Evolutionary conservation across 805 yeast genomes (phyloP), one percentile per base, ranked within the genome.

Genomic region (Candida maris): DNA sequence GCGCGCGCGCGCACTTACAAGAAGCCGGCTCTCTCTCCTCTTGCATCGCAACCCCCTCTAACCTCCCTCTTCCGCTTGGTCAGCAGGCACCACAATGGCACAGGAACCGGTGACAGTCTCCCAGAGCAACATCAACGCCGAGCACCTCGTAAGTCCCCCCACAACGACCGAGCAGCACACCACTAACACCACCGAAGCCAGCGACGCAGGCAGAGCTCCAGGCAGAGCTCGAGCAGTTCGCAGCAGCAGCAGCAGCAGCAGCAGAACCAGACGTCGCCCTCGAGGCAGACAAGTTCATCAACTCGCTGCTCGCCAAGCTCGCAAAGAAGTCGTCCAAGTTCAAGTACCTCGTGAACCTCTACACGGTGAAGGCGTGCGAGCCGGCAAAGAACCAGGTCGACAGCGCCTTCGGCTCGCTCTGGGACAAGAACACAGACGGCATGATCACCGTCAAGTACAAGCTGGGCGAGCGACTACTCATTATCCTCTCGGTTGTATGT

Each of bases 341-440:
- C 54, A 80, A 79, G 54, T 79, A 75, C 54, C 49, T 79, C 27
- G 68, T 75, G 10, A 71, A 68, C 29, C 51, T 67, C 3, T 68
- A 76, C 15, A 45, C 48, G 2, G 41, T 77, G 10, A 47, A 44
- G 7, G 42, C 54, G 15, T 24, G 40, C 4, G 49, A 48, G 9
- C 44, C 46, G 1, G 51, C 59, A 15, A 48, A 52, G 4, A 51
- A 51, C 17, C 45, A 70, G 14, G 45, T 57, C 3, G 59, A 70
- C 7, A 56, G 65, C 4, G 28, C 44, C n/a, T 61, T 75, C 32
- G 81, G 80, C 8, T 71, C 80, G 0, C 59, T 70, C 4, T 79
- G 85, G 84, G 78, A 78, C 43, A 51, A 62, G 6, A 57, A 61
- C 9, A 75, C 65, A 30, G 87, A 80, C 54, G 85, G 85, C 2